These are phyloP conservation scores for Saccharomyces pastorianus DNA, from an alignment of 1,139 yeast species.

Conservation along the genomic window DNA sequence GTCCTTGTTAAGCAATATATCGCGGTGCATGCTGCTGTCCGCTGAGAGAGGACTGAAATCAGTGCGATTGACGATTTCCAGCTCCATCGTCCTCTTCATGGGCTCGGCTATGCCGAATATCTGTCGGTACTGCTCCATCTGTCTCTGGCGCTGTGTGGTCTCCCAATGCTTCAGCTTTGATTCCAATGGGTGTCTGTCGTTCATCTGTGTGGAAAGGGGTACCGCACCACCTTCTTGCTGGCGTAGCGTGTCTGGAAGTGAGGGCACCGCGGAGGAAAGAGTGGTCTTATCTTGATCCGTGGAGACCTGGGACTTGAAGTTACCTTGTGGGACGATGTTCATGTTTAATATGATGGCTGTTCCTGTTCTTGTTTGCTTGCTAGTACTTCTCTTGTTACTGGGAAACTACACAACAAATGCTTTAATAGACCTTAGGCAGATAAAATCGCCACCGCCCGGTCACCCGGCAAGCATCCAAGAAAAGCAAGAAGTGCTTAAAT, in stretches of 20 bases:
- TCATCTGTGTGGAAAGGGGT: slow-evolving; percentile 55
- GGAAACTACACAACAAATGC: neutral
- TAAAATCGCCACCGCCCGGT: neutral
- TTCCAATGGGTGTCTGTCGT: slow-evolving; percentile 84
- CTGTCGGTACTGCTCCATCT: slow-evolving; percentile 71
- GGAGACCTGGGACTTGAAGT: slow-evolving; percentile 21
- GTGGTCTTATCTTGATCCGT: slow-evolving; percentile 13
- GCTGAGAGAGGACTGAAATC: slow-evolving; percentile 60
- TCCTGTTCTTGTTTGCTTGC: neutral
- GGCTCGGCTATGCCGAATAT: slow-evolving; percentile 81
- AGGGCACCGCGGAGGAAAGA: slow-evolving; percentile 21
- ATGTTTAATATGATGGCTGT: slow-evolving; percentile 2
- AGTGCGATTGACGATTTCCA: slow-evolving; percentile 57
- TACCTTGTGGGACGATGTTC: slow-evolving; percentile 27
- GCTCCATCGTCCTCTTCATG: slow-evolving; percentile 77
- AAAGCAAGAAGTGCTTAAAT: neutral
- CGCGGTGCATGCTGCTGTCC: slow-evolving; percentile 50
- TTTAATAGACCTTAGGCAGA: neutral
- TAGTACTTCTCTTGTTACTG: too few relatives aligned
- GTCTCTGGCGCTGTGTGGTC: slow-evolving; percentile 57
- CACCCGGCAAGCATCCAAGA: neutral
- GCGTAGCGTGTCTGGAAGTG: slow-evolving; percentile 31
- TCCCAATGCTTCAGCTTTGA: slow-evolving; percentile 74
- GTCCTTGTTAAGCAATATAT: slow-evolving; percentile 72
- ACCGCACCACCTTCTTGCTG: slow-evolving; percentile 29